These are phyloP conservation scores for Bruguiera sexangula DNA, from an alignment of 345 rosid species.

Conservation along the genomic window DNA sequence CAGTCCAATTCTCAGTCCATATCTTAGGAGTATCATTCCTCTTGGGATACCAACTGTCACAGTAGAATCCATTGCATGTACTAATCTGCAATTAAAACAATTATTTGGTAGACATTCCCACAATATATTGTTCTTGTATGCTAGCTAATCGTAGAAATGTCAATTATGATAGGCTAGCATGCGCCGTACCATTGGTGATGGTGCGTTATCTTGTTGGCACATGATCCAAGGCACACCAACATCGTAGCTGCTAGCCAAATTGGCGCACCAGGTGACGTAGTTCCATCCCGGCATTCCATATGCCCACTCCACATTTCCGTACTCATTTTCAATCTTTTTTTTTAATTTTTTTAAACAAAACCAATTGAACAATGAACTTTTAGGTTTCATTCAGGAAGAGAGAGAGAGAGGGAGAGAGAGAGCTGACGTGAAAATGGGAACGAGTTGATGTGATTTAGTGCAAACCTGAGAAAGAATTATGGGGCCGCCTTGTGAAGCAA, in stretches of 20 bases:
- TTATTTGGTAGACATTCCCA: background rate
- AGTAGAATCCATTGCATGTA: conserved; percentile 20
- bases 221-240: conserved; percentile 59
- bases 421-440: background rate
- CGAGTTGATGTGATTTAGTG: no score
- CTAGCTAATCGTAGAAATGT: background rate
- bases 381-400: background rate
- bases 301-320: conserved; percentile 8
- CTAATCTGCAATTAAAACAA: conserved; percentile 1
- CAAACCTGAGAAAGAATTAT: conserved; percentile 27
- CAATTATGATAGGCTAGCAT: background rate
- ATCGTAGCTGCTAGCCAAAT: conserved; percentile 35
- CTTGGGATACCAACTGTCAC: conserved; percentile 7
- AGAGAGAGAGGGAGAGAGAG: background rate
- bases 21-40: conserved; percentile 8
- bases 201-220: conserved; percentile 53
- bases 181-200: conserved; percentile 22
- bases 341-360: background rate
- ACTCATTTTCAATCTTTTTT: conserved; percentile 24
- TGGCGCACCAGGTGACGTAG: conserved; percentile 31
- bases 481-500: conserved; percentile 30
- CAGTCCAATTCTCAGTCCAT: conserved; percentile 22
- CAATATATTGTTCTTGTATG: background rate
- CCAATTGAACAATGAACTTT: background rate
- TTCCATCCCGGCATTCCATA: conserved; percentile 11